These are phyloP conservation scores for Candida sakaeoensis DNA, from an alignment of 805 yeast genomes.

Conservation along the genomic window DNA sequence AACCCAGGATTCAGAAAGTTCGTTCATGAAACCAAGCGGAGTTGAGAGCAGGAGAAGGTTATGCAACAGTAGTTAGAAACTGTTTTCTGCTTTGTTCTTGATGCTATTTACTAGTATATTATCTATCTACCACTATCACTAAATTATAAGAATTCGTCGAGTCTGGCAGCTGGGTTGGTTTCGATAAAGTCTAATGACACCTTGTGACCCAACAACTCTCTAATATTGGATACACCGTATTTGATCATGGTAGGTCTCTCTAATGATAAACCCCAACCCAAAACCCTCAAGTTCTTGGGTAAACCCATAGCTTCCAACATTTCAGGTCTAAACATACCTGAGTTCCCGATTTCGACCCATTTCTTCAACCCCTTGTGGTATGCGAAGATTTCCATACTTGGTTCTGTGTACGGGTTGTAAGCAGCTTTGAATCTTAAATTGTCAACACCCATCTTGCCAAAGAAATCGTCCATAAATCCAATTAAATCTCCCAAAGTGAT, in stretches of 20 bases:
- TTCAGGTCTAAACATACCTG: constrained; percentile 99
- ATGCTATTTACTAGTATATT: too few species aligned
- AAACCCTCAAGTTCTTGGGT: constrained; percentile 87
- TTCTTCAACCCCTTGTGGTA: constrained; percentile 91
- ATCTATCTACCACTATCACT: not conserved
- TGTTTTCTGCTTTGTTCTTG: too few species aligned
- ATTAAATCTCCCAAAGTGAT: constrained; percentile 93
- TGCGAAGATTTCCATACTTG: constrained; percentile 94
- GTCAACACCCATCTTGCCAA: constrained; percentile 94
- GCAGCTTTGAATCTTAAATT: constrained; percentile 97
- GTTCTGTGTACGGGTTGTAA: constrained; percentile 98
- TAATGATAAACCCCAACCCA: constrained; percentile 95
- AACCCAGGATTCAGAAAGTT: too few species aligned
- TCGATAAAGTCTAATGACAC: constrained; percentile 92
- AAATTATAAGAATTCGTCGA: constrained; percentile 55
- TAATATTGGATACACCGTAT: constrained; percentile 90
- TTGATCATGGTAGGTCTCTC: constrained; percentile 99
- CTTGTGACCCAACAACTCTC: constrained; percentile 96
- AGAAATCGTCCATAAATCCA: constrained; percentile 97
- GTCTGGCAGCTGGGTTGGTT: constrained; percentile 94
- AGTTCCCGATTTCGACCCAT: constrained; percentile 99
- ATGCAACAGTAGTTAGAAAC: too few species aligned
- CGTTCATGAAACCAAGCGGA: too few species aligned
- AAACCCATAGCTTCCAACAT: constrained; percentile 98
- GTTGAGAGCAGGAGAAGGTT: too few species aligned